Evolutionary conservation across 768 basidiomycete genomes (phyloP).

Genomic region (Phaeotremella skinneri): DNA sequence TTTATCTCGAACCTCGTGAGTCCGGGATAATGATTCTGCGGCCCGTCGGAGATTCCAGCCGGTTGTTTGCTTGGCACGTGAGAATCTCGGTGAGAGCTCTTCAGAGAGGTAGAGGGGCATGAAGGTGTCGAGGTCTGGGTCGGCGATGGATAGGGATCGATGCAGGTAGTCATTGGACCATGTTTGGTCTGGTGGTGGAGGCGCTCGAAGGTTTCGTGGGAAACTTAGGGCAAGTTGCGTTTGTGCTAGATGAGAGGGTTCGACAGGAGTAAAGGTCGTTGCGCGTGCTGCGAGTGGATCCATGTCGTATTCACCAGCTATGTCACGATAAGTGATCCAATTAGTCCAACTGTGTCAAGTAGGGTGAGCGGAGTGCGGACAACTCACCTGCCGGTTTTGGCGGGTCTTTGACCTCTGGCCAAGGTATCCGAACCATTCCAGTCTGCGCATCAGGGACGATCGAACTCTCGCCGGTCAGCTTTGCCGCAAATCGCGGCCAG

Average conservation of each 20-base stretch:
- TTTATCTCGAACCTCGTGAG: conserved; percentile 17
- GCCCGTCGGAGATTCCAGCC: conserved; percentile 35
- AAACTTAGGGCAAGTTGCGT: conserved; percentile 7
- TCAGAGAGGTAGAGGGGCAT: conserved; percentile 50
- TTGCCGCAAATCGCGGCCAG: conserved; percentile 41
- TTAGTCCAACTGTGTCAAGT: too few species aligned
- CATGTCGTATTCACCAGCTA: conserved; percentile 1
- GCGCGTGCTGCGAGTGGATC: conserved; percentile 3
- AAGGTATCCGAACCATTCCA: conserved; percentile 29
- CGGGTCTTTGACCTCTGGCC: conserved; percentile 29
- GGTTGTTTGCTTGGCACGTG: conserved; percentile 37
- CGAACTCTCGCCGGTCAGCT: conserved; percentile 25
- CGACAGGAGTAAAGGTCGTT: conserved; percentile 12
- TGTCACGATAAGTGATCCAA: neutral
- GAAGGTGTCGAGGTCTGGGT: conserved; percentile 35
- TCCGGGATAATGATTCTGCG: conserved; percentile 24
- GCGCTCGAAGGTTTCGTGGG: conserved; percentile 18
- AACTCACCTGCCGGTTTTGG: conserved; percentile 15
- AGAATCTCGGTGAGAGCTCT: conserved; percentile 47
- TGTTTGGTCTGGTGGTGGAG: neutral
- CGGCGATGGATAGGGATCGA: conserved; percentile 13
- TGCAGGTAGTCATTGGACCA: neutral
- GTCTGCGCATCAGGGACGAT: conserved; percentile 18
- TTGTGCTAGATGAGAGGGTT: conserved; percentile 7
- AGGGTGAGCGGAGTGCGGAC: neutral